Evolutionary conservation across 1,284 basidiomycete genomes (phyloP), one percentile per base, ranked within the genome.

Genomic region (Austroboletus niveus): DNA sequence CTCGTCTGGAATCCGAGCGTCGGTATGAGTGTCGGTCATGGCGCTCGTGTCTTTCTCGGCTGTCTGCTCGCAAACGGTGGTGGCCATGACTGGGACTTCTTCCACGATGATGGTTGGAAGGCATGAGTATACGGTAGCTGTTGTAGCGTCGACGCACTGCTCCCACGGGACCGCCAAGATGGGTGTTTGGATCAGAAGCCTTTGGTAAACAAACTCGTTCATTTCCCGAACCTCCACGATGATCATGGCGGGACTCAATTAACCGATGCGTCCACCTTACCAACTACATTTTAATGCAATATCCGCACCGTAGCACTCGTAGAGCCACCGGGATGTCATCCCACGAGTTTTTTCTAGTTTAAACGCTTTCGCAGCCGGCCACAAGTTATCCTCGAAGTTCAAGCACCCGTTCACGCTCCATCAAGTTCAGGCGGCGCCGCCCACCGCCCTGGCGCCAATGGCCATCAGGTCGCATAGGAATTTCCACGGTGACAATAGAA

Each of bases 171-270:
- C 22, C 22, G 35, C 14, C n/a, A 38, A 34, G 14, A 34, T 34
- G 32, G 32, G 14, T 64, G 66, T 64, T 65, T 69, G 65, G 64
- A 63, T 51, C 54, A 20, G 17, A 65, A 38, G 67, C 51, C 38
- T 53, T 65, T 61, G 55, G 49, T 43, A 65, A 69, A 69, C 65
- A 69, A 62, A 59, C 24, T 4, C n/a, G 17, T 27, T 40, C 39
- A 22, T 40, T 10, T 22, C 39, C 20, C 39, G n/a, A 38, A 15
- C 20, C 48, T 24, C 22, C 22, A 24, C 22, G 22, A 44, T 47
- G 63, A 42, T 47, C 31, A 32, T 29, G 15, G 2, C 60, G 24
- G 3, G n/a, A 24, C 24, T 41, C 59, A 58, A 64, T 40, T 47
- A 53, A 41, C 62, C 55, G 55, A 54, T 41, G 45, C 49, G 49